Evolutionary conservation across 2,329 filamentous ascomycete species (phyloP), one percentile per base, ranked within the genome.

Genomic region (Cryphonectria radicalis): DNA sequence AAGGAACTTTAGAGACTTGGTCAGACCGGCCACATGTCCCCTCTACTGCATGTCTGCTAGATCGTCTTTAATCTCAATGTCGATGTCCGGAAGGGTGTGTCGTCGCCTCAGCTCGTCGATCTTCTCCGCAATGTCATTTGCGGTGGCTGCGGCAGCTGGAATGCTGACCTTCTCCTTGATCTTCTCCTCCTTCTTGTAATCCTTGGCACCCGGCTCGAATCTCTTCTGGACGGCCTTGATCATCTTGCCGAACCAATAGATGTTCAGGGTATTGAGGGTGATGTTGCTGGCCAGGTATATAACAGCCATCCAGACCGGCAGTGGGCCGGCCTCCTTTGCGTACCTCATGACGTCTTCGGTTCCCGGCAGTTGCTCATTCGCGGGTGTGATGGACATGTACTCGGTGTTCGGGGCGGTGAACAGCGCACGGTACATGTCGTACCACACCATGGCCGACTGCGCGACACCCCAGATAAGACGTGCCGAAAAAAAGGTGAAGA

Each of bases 161-260:
- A 19, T 43, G 6, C 59, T 32, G 7, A 70, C 22, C 69, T 79
- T 78, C 65, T 77, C 76, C 72, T 78, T 79, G 55, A 77, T 74
- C 67, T 74, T 77, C 50, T 79, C 77, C 53, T 81, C 78, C 37
- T 73, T 72, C 14, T 67, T 62, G 14, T 59, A 32, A 64, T 68
- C 75, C 10, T 77, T 75, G 74, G 81, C 78, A 37, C 82, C 77
- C 5, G 91, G 81, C 72, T 89, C 86, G 78, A 96, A 96, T 37
- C 93, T 87, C 83, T 93, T 94, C 72, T 90, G 86, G 17, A 96
- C 89, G 11, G 93, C 92, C 72, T 89, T 86, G 73, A 97, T 90
- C 93, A 97, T 97, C 87, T 93, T 94, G 77, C 89, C 85, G 79
- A 95, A 96, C 93, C 93, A 97, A 81, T 91, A 93, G 77, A 93